Percentiles rank a stretch among this genome's conserved stretches.
Evolutionary conservation across 2,329 filamentous ascomycete genomes (phyloP).

Genomic region (Penicillium sp.): DNA sequence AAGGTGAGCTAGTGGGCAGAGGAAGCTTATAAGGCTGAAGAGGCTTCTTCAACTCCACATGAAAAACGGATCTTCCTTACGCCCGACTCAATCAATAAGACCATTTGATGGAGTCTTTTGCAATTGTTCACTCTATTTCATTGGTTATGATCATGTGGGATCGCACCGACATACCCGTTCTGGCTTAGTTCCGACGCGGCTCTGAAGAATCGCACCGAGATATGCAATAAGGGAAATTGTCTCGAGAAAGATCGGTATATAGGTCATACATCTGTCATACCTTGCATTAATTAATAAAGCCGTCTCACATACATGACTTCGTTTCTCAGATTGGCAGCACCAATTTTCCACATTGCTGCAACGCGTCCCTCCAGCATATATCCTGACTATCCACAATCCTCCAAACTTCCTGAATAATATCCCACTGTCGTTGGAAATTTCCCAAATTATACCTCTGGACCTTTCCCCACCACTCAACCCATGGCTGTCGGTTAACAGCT

Average conservation of each 20-base stretch:
- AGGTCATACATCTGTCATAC: too few species aligned
- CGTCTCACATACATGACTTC: neutral
- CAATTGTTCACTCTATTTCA: neutral
- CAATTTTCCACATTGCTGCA: slow-evolving; percentile 14
- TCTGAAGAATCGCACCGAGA: neutral
- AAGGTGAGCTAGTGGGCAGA: too few species aligned
- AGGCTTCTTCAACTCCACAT: too few species aligned
- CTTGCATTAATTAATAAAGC: too few species aligned
- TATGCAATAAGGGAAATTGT: neutral
- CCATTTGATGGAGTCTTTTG: neutral
- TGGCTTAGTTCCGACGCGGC: neutral
- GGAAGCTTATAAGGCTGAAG: too few species aligned
- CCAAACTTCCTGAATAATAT: slow-evolving; percentile 21
- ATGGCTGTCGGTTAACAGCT: slow-evolving; percentile 13
- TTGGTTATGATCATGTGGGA: neutral
- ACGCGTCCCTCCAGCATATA: slow-evolving; percentile 16
- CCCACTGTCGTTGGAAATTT: slow-evolving; percentile 21
- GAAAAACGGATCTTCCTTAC: too few species aligned
- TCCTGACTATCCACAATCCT: slow-evolving; percentile 15
- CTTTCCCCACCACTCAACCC: slow-evolving; percentile 20
- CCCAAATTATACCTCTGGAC: slow-evolving; percentile 21
- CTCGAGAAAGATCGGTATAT: too few species aligned
- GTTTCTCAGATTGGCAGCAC: slow-evolving; percentile 19
- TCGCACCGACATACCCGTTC: neutral
- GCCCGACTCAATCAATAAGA: neutral